phyloP scores from a whole-genome alignment of 2,329 filamentous ascomycete species.

The Trichoderma lentiforme region DNA sequence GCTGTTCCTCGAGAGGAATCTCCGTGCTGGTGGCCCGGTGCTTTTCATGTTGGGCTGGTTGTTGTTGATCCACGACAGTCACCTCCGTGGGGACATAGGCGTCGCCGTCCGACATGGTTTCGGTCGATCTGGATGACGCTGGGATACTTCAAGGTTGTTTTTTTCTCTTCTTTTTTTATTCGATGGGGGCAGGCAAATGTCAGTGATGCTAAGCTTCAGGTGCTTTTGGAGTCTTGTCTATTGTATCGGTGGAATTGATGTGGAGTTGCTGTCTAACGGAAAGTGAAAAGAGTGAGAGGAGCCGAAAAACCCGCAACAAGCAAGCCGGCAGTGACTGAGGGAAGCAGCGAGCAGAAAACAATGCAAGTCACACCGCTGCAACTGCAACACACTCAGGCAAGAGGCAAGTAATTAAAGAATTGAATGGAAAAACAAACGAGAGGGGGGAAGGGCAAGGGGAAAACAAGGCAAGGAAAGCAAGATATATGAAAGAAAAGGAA shows the following conservation, averaged over 20 bases:
- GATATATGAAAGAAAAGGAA: neutral
- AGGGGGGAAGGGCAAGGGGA: neutral
- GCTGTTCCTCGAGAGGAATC: conserved; percentile 1
- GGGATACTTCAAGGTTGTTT: neutral
- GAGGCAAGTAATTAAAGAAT: neutral
- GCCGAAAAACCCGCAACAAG: neutral
- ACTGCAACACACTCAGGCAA: neutral
- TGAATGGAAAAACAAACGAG: neutral
- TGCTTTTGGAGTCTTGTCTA: neutral
- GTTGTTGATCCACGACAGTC: neutral
- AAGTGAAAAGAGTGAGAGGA: neutral
- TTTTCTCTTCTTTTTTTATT: neutral
- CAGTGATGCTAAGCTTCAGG: neutral
- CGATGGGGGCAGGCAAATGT: neutral
- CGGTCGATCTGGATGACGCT: neutral
- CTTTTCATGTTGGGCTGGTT: neutral
- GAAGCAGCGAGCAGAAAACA: neutral
- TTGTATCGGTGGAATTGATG: neutral
- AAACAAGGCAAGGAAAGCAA: neutral
- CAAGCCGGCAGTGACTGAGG: neutral
- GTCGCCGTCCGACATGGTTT: conserved; percentile 12
- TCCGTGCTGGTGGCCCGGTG: neutral
- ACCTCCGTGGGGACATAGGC: neutral
- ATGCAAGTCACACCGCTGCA: neutral
- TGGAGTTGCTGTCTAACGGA: neutral